A percentile compares a stretch with the other conserved stretches of the same genome.
Conservation (phyloP, 164 flowering plant genomes). For the Chloranthus sessilifolius region DNA sequence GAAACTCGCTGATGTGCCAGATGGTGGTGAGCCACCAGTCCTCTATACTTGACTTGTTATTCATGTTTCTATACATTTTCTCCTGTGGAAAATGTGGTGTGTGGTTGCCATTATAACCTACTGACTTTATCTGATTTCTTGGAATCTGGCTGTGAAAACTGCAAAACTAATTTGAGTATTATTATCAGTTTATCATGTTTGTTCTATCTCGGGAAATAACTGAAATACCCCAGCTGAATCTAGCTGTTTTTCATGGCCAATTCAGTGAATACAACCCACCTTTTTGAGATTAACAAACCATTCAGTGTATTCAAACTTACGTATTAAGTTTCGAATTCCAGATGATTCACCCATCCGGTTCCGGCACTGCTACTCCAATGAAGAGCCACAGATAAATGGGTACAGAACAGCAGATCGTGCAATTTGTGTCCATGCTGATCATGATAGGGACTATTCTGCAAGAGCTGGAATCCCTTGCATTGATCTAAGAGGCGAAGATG, state of each 20-base stretch:
- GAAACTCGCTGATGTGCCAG: slow-evolving; percentile 21
- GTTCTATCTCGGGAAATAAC: too few species aligned
- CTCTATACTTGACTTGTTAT: neutral
- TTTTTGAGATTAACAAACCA: too few species aligned
- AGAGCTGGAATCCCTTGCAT: slow-evolving; percentile 4
- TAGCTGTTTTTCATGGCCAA: too few species aligned
- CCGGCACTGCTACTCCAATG: neutral
- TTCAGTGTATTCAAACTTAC: too few species aligned
- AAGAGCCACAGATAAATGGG: slow-evolving; percentile 4
- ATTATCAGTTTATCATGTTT: too few species aligned
- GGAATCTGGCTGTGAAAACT: too few species aligned
- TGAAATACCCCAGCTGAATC: too few species aligned
- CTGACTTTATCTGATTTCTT: too few species aligned
- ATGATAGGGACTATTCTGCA: neutral
- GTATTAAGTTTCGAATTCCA: slow-evolving; percentile 1
- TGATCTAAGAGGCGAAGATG: slow-evolving; percentile 5
- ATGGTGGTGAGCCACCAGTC: slow-evolving; percentile 17
- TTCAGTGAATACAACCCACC: too few species aligned
- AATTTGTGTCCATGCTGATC: slow-evolving; percentile 5
- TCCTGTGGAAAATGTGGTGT: neutral
- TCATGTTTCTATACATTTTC: neutral
- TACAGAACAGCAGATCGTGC: too few species aligned
- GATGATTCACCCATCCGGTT: slow-evolving; percentile 11
- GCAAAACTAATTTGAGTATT: too few species aligned
- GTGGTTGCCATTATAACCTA: too few species aligned